Base-by-base conservation (phyloP, 306 rosid species). In the Corylus heterophylla region DNA sequence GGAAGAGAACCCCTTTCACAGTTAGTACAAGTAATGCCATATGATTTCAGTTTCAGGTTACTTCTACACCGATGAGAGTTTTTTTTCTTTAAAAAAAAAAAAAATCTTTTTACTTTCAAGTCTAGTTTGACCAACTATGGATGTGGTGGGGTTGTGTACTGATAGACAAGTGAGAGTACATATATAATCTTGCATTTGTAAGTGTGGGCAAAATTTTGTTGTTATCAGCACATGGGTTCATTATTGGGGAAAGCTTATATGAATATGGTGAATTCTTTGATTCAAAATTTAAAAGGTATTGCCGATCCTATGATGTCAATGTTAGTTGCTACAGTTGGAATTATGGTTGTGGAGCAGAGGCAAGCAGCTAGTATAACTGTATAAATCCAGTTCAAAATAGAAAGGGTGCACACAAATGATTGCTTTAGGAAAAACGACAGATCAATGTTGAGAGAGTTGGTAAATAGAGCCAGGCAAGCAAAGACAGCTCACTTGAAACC, bases 31-130 rank as follows among this genome's bases (percentile, higher is more conserved):
- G 82, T 92, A 68, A 84, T 71, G 90, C 94, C 96, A 0, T 90
- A 94, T 80, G 92, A 94, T 85, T 94, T 92, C 88, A 85, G 86
- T 76, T 93, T 94, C 85, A 86, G 98, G 85, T 85, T 91, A 86
- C 93, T 94, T 71, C 59, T 94, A 76, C 92, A 80, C 50, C 76
- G 78, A 68, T 86, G 80, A 88, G 74, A 68, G 62, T 12, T 64
- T 22, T 13, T 25, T 66, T 2, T 17, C 4, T 2, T 1, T 18
- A 2, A 31, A 31, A 31, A 31, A 31, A 31, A 31, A 31, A 2
- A 1, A 31, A 31, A 2, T 22, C 17, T 47, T 7, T 29, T 7
- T 5, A 8, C 2, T 55, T n/a, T 56, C 7, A 42, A 58, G 73
- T 64, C 51, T 55, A 61, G 74, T 42, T 69, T 81, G 17, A 20